These are phyloP conservation scores for Fusarium fujikuroi DNA, from an alignment of 2,329 filamentous ascomycete species.

Conservation along the genomic window DNA sequence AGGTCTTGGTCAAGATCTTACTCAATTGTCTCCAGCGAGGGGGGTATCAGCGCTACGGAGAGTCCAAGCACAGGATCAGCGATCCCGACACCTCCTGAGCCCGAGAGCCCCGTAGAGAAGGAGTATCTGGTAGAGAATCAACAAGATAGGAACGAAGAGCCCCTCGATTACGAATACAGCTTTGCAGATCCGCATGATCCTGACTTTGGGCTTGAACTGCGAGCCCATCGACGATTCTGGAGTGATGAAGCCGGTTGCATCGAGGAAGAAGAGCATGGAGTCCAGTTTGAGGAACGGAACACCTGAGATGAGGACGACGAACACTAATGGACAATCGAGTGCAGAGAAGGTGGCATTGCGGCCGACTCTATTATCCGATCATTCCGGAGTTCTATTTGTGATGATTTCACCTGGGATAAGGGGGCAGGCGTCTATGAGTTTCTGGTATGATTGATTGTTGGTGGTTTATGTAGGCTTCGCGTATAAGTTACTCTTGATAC, in stretches of 20 bases:
- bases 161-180: constrained; percentile 46
- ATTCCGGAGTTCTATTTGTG: constrained; percentile 28
- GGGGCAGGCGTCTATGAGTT: constrained; percentile 23
- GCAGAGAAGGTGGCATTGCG: constrained; percentile 16
- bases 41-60: constrained; percentile 51
- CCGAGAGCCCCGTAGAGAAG: constrained; percentile 48
- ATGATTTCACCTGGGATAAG: constrained; percentile 3
- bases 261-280: constrained; percentile 50
- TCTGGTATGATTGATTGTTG: constrained; percentile 7
- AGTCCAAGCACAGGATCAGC: constrained; percentile 51
- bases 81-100: constrained; percentile 52
- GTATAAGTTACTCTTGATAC: constrained; percentile 41
- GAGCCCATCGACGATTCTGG: constrained; percentile 49
- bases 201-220: constrained; percentile 51
- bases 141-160: constrained; percentile 36
- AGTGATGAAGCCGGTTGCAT: constrained; percentile 50
- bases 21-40: constrained; percentile 51
- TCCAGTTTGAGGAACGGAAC: constrained; percentile 38
- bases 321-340: constrained; percentile 15
- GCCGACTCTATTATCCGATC: constrained; percentile 8
- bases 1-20: constrained; percentile 43
- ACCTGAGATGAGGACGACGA: constrained; percentile 38
- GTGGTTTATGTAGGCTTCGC: constrained; percentile 21
- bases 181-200: constrained; percentile 46
- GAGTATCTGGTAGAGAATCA: constrained; percentile 40